Conservation (phyloP, 192 early-diverging fungal genomes). For the Umbelopsis sp. region DNA sequence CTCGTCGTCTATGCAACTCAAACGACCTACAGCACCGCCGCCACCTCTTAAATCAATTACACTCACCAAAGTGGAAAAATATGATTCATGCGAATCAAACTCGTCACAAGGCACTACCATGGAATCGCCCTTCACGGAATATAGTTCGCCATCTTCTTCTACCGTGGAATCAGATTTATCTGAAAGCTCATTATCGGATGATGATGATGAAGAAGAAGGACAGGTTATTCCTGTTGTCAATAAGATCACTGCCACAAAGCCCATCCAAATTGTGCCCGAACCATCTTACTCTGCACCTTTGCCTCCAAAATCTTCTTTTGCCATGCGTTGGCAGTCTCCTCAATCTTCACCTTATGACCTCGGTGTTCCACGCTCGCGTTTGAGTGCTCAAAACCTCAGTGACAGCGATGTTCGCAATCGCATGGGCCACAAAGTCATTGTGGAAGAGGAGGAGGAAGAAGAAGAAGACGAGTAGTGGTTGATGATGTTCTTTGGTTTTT, state of each 20-base stretch:
- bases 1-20: constrained; percentile 26
- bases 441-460: constrained; percentile 42
- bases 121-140: constrained; percentile 4
- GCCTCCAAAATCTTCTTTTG: constrained; percentile 1
- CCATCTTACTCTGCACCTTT: constrained; percentile 3
- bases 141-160: neutral
- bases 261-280: constrained; percentile 13
- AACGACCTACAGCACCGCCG: constrained; percentile 32
- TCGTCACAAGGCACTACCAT: constrained; percentile 8
- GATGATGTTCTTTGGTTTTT: constrained; percentile 17
- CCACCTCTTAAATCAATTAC: constrained; percentile 17
- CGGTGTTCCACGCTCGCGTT: constrained; percentile 24
- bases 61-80: neutral
- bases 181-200: neutral
- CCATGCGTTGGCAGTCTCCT: constrained; percentile 3
- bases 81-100: constrained; percentile 10
- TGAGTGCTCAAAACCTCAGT: constrained; percentile 30
- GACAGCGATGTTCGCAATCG: constrained; percentile 7
- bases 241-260: constrained; percentile 5
- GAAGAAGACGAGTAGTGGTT: constrained; percentile 39
- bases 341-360: constrained; percentile 28
- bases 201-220: constrained; percentile 3
- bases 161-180: neutral
- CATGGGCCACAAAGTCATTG: constrained; percentile 24
- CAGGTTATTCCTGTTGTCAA: neutral